Evolutionary conservation across 2,329 filamentous ascomycete genomes (phyloP).

Genomic region (Emergomyces africanus): DNA sequence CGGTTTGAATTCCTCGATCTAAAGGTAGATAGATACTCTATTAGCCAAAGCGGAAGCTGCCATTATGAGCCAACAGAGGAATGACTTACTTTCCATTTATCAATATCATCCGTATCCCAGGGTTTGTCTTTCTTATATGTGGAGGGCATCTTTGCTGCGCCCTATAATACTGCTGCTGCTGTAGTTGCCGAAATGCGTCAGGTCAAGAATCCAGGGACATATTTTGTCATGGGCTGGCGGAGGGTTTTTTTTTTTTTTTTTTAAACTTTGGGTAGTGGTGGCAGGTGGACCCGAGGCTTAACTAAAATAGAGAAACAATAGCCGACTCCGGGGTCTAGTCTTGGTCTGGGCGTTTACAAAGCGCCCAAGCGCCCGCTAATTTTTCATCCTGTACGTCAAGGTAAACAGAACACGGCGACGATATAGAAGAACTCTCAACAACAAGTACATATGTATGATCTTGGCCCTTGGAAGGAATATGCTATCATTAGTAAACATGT

Average conservation of each 20-base stretch:
- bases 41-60: not conserved
- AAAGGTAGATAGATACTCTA: slow-evolving; percentile 1
- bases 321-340: not conserved
- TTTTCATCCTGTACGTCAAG: not conserved
- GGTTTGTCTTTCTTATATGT: slow-evolving; percentile 83
- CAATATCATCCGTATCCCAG: slow-evolving; percentile 93
- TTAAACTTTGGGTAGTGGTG: not conserved
- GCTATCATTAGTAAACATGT: not conserved
- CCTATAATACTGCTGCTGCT: not conserved
- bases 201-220: not conserved
- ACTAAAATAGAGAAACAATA: not conserved
- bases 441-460: not conserved
- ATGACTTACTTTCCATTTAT: slow-evolving; percentile 70
- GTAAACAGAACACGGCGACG: not conserved
- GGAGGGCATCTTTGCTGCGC: slow-evolving; percentile 53
- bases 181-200: not conserved
- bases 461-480: not conserved
- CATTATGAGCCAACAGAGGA: not conserved
- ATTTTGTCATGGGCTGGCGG: not conserved
- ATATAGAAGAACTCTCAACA: not conserved
- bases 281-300: not conserved
- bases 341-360: not conserved
- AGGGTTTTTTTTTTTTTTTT: not conserved
- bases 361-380: slow-evolving; percentile 4
- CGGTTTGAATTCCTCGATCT: slow-evolving; percentile 71